These are phyloP conservation scores for Podospora tetraspora DNA, from an alignment of 495 filamentous ascomycete species.

Conservation along the genomic window DNA sequence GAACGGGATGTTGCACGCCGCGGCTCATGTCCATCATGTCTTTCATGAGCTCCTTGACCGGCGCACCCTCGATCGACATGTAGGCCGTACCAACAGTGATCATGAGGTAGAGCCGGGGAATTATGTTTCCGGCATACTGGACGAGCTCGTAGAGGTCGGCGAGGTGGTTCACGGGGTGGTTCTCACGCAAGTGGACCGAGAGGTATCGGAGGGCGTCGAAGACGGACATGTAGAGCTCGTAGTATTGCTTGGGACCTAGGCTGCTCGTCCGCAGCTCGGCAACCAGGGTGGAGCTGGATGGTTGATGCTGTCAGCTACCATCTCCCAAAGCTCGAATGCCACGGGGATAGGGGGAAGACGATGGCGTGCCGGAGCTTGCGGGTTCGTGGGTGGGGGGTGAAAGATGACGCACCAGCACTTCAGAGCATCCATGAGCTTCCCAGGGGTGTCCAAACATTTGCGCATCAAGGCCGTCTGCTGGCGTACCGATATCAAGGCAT, in stretches of 20 bases:
- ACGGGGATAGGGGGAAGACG: neutral
- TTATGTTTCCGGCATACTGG: conserved; percentile 97
- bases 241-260: conserved; percentile 96
- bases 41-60: conserved; percentile 99
- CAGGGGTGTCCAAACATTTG: conserved; percentile 92
- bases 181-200: conserved; percentile 91
- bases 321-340: neutral
- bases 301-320: neutral
- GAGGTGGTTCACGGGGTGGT: conserved; percentile 94
- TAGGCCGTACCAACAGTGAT: conserved; percentile 98
- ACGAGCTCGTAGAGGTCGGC: conserved; percentile 98
- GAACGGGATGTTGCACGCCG: conserved; percentile 92
- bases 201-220: conserved; percentile 98
- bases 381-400: conserved; percentile 1
- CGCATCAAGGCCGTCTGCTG: conserved; percentile 96
- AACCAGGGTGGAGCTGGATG: conserved; percentile 84
- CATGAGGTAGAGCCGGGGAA: conserved; percentile 96
- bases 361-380: neutral
- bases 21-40: conserved; percentile 99
- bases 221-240: conserved; percentile 98
- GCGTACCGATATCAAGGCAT: conserved; percentile 91
- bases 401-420: conserved; percentile 80
- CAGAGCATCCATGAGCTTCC: conserved; percentile 98
- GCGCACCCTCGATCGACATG: conserved; percentile 96
- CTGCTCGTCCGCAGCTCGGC: conserved; percentile 95